Base-by-base conservation (phyloP, 2,329 filamentous ascomycete genomes). In the Chrysoporthe puriensis region DNA sequence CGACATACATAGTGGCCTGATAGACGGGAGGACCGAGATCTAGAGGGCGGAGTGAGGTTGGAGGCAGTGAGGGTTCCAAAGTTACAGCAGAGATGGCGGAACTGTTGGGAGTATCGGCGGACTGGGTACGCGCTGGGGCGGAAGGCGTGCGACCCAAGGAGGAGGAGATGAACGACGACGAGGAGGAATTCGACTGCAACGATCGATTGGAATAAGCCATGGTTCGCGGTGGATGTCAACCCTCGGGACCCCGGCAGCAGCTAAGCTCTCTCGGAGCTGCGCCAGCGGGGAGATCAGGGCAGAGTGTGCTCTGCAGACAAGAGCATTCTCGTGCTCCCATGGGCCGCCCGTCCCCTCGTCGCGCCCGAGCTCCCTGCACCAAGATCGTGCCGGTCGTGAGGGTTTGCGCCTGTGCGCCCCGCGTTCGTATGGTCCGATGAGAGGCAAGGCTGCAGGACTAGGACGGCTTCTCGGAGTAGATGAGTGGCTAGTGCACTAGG, bases 11-110 rank as follows among this genome's bases (percentile, higher is more conserved):
- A 73, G 83, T 85, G 73, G 84, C 84, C 78, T 84, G 81, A 71
- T 83, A 86, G 63, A 83, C 84, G 44, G 84, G 84, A 63, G 84
- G 84, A 4, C 84, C 83, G 58, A 86, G 78, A 72, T 86, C 84
- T 54, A 85, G 79, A 46, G 83, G 80, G 64, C 77, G 76, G 65
- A 83, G 76, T 70, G 81, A 75, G 67, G 78, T 77, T 71, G 79
- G 76, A 69, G 77, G 77, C 64, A 75, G 79, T 66, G 82, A 83
- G 21, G 77, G 77, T 66, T 78, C 76, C 57, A 77, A 76, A 46
- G 78, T 77, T 63, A 77, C 66, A 67, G 80, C 80, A 65, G 83
- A 84, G 67, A 81, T 77, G 66, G 80, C 80, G n/a, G 82, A 83
- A 66, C 77, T 81, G 34, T 82, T 81, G 67, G 83, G 80, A 80